Conservation (phyloP, 164 flowering plant genomes). For the Piper longum region DNA sequence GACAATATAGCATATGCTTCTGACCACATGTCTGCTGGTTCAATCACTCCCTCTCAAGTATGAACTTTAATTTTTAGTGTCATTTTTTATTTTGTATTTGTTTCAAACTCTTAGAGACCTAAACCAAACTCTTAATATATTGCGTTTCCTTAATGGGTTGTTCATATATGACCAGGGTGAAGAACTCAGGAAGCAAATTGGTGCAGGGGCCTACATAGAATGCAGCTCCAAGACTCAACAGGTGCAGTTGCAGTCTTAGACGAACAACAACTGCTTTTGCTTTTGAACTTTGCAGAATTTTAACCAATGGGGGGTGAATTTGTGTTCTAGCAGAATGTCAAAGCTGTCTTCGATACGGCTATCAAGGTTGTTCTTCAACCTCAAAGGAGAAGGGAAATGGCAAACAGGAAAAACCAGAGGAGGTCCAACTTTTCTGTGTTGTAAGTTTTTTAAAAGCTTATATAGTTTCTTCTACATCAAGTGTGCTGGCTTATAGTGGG, state of each 20-base stretch:
- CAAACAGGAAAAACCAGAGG: conserved; percentile 45
- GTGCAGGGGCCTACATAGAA: conserved; percentile 93
- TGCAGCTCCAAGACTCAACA: conserved; percentile 99
- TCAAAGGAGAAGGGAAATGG: conserved; percentile 76
- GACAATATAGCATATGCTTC: conserved; percentile 53
- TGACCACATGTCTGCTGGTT: conserved; percentile 56
- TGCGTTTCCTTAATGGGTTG: background rate
- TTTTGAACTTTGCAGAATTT: background rate
- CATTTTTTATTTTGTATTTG: background rate
- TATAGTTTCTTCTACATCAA: background rate
- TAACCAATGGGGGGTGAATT: background rate
- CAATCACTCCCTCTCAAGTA: conserved; percentile 75
- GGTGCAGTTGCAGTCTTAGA: conserved; percentile 20
- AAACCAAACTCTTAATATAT: too few relatives aligned
- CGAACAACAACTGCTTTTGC: too few relatives aligned
- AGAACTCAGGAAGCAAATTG: conserved; percentile 91
- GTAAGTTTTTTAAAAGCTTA: conserved; percentile 32
- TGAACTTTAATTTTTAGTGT: background rate
- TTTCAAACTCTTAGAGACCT: background rate
- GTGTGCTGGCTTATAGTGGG: background rate
- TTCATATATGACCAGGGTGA: background rate
- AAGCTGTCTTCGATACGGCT: conserved; percentile 97
- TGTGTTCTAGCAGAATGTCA: conserved; percentile 51
- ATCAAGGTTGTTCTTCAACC: conserved; percentile 97
- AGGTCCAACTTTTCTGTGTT: conserved; percentile 55